These are phyloP conservation scores for Hyphopichia buzzinii DNA, from an alignment of 1,139 yeast genomes.

Conservation along the genomic window DNA sequence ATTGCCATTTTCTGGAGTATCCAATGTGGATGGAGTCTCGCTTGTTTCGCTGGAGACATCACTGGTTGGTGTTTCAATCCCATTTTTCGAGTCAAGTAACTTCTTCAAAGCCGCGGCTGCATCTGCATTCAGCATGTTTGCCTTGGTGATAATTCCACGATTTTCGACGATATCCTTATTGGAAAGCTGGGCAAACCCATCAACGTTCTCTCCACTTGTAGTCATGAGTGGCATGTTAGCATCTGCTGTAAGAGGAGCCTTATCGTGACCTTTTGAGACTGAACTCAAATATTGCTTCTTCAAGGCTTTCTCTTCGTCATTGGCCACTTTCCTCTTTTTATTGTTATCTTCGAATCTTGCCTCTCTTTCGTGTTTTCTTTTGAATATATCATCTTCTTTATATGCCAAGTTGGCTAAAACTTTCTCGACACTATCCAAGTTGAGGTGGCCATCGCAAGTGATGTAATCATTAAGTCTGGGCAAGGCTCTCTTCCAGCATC, in stretches of 20 bases:
- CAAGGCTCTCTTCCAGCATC: slow-evolving; percentile 76
- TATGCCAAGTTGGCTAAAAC: slow-evolving; percentile 63
- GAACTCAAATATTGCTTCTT: slow-evolving; percentile 33
- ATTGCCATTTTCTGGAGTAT: slow-evolving; percentile 4
- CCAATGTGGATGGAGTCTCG: not conserved
- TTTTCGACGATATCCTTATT: slow-evolving; percentile 74
- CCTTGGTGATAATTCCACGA: slow-evolving; percentile 65
- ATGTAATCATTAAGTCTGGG: slow-evolving; percentile 71
- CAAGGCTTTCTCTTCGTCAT: slow-evolving; percentile 40
- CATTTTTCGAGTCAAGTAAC: slow-evolving; percentile 26
- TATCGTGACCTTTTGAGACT: slow-evolving; percentile 65
- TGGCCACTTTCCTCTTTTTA: slow-evolving; percentile 54
- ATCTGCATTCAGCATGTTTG: slow-evolving; percentile 69
- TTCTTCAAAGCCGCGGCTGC: slow-evolving; percentile 69
- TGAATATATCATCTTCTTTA: slow-evolving; percentile 80
- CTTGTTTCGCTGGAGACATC: slow-evolving; percentile 4
- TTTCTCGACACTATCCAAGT: slow-evolving; percentile 72
- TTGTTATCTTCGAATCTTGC: slow-evolving; percentile 60
- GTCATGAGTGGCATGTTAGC: slow-evolving; percentile 77
- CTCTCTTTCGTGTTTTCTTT: slow-evolving; percentile 66
- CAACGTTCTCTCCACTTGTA: slow-evolving; percentile 65
- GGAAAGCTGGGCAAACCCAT: slow-evolving; percentile 59
- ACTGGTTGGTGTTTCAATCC: slow-evolving; percentile 8
- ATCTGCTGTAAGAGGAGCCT: slow-evolving; percentile 71
- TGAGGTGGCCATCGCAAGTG: slow-evolving; percentile 85